These are phyloP conservation scores for Colletotrichum sp. DNA, from an alignment of 2,329 filamentous ascomycete genomes.

Conservation along the genomic window DNA sequence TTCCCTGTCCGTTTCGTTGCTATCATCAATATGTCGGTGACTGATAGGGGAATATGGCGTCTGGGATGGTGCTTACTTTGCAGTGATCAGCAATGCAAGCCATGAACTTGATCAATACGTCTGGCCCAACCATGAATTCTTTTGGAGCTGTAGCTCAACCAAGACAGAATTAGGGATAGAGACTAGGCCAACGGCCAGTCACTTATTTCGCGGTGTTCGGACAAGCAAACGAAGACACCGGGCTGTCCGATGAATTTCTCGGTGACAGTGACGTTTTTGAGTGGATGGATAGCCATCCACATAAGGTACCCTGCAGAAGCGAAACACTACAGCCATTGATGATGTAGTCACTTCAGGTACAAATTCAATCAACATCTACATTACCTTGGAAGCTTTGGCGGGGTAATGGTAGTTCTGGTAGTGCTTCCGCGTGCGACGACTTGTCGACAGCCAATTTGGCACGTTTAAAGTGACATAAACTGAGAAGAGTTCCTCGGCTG, in stretches of 20 bases:
- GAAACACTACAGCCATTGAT: not conserved
- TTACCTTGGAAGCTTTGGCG: not conserved
- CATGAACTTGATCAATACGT: not conserved
- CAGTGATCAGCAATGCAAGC: not conserved
- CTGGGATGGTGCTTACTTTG: not conserved
- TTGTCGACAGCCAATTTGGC: not conserved
- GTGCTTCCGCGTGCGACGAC: not conserved
- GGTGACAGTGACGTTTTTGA: not conserved
- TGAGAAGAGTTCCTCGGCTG: not conserved
- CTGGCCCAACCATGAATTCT: not conserved
- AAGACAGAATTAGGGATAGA: not conserved
- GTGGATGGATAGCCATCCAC: not conserved
- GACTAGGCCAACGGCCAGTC: not conserved
- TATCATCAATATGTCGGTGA: not conserved
- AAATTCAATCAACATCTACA: not conserved
- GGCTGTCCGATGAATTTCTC: not conserved
- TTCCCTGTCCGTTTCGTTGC: not conserved
- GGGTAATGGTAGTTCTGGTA: not conserved
- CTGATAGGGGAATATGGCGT: not conserved
- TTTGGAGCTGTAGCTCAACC: not conserved
- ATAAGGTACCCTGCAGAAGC: not conserved
- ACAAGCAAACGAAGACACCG: not conserved
- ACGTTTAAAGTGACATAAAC: not conserved
- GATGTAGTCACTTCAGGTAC: not conserved
- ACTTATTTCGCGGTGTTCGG: not conserved